Evolutionary conservation across 306 rosid species (phyloP).

Genomic region (Cucumis melo): DNA sequence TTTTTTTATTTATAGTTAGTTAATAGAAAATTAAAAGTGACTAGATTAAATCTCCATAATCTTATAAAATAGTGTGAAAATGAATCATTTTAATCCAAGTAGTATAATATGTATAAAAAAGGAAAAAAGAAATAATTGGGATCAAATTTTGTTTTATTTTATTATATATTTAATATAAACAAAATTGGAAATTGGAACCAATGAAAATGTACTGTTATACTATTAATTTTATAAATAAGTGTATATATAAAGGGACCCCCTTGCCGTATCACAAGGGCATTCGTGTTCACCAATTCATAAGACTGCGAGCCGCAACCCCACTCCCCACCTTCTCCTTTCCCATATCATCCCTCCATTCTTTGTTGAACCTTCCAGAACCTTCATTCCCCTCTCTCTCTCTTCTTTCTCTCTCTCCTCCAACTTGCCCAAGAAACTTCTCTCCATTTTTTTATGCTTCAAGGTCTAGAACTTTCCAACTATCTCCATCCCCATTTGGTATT

Average conservation of each 20-base stretch:
- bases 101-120: too few species aligned
- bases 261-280: neutral
- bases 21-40: too few species aligned
- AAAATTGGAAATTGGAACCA: neutral
- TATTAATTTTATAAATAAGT: neutral
- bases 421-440: conserved; percentile 2
- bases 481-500: neutral
- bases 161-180: too few species aligned
- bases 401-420: conserved; percentile 2
- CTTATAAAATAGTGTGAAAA: too few species aligned
- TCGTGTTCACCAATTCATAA: neutral
- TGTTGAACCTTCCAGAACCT: conserved; percentile 3
- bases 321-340: neutral
- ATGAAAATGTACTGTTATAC: neutral
- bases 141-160: too few species aligned
- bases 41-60: too few species aligned
- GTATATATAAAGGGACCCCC: neutral
- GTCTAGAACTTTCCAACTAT: neutral
- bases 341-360: neutral
- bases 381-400: neutral
- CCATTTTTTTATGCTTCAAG: neutral
- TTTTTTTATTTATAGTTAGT: too few species aligned
- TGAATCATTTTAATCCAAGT: too few species aligned
- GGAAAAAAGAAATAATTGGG: too few species aligned
- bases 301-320: neutral